Conservation (phyloP, 2,329 filamentous ascomycete genomes). For the Talaromyces sp. region DNA sequence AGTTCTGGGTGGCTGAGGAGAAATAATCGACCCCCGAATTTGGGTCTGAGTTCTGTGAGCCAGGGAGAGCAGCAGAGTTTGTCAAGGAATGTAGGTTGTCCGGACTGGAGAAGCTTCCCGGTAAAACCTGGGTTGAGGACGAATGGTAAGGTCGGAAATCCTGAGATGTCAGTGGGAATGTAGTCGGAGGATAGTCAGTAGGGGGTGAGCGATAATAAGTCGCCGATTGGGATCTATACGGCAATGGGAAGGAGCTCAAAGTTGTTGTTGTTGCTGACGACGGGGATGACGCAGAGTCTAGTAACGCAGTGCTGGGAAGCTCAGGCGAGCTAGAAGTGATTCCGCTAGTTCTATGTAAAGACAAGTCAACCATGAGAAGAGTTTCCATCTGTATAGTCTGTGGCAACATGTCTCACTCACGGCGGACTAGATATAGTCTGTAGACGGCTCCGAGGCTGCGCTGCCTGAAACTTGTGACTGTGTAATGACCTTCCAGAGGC, state of each 20-base stretch:
- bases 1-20: background rate
- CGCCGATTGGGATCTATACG: slow-evolving; percentile 11
- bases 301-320: background rate
- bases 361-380: background rate
- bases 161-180: slow-evolving; percentile 9
- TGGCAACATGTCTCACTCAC: slow-evolving; percentile 10
- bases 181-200: background rate
- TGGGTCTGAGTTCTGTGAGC: background rate
- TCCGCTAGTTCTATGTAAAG: background rate
- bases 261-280: background rate
- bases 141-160: background rate
- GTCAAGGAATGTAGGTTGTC: background rate
- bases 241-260: slow-evolving; percentile 10
- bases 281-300: background rate
- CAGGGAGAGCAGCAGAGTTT: background rate
- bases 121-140: background rate
- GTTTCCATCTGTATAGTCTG: background rate
- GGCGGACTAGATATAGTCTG: slow-evolving; percentile 9
- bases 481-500: slow-evolving; percentile 5
- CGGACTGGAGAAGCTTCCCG: slow-evolving; percentile 1
- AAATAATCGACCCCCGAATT: background rate
- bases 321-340: slow-evolving; percentile 4
- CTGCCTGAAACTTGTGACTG: slow-evolving; percentile 3
- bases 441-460: slow-evolving; percentile 4
- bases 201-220: background rate